Conservation (phyloP, 2,329 filamentous ascomycete genomes). For the Penicillium sp. region DNA sequence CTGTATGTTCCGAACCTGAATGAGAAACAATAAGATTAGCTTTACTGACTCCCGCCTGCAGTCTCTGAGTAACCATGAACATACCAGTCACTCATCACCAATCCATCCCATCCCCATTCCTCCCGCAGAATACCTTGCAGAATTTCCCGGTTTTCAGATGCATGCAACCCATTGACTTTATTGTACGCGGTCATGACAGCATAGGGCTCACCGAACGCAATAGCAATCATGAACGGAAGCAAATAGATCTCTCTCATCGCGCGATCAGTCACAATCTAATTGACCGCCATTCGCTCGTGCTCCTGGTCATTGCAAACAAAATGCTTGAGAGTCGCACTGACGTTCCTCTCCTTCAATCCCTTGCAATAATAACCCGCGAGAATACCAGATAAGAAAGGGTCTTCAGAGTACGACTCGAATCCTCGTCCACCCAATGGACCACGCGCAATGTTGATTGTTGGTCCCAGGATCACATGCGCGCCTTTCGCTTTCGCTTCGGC, state of each 20-base stretch:
- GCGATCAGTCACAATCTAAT: slow-evolving; percentile 47
- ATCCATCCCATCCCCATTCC: slow-evolving; percentile 46
- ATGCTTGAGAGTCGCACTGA: slow-evolving; percentile 75
- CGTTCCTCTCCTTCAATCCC: slow-evolving; percentile 69
- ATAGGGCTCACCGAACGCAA: slow-evolving; percentile 54
- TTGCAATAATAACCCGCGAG: slow-evolving; percentile 69
- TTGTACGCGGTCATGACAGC: slow-evolving; percentile 61
- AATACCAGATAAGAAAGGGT: slow-evolving; percentile 71
- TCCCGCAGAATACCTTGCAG: slow-evolving; percentile 41
- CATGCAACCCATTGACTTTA: slow-evolving; percentile 52
- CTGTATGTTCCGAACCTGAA: slow-evolving; percentile 44
- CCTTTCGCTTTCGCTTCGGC: slow-evolving; percentile 70
- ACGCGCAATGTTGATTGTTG: slow-evolving; percentile 77
- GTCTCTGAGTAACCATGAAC: neutral
- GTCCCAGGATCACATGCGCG: slow-evolving; percentile 69
- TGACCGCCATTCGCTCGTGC: slow-evolving; percentile 41
- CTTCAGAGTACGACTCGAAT: slow-evolving; percentile 82
- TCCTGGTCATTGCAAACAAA: slow-evolving; percentile 48
- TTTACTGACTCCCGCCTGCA: neutral
- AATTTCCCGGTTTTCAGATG: slow-evolving; percentile 39
- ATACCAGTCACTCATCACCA: slow-evolving; percentile 48
- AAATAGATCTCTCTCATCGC: slow-evolving; percentile 63
- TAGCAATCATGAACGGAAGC: slow-evolving; percentile 61
- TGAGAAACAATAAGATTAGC: neutral
- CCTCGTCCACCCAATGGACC: slow-evolving; percentile 77